Evolutionary conservation across 176 grass and related monocot species (phyloP), one percentile per base, ranked within the genome.

Genomic region (Pharus latifolius): DNA sequence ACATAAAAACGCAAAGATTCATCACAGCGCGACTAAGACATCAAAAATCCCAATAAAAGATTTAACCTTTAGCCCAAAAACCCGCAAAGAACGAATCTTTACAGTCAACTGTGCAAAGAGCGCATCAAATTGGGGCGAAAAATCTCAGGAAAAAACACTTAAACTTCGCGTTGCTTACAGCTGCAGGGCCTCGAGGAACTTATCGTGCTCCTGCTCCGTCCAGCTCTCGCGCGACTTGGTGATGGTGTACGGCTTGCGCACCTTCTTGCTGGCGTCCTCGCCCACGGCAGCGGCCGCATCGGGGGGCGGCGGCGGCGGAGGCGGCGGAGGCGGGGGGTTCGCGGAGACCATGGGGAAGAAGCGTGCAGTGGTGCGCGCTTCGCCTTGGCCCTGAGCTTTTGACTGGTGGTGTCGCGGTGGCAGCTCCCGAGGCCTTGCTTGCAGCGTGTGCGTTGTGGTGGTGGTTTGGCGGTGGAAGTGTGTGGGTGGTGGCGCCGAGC

Each of bases 151-250:
- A 12, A 38, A 58, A 12, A 60, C 17, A 17, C 40, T 59, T 5
- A 2, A 14, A 5, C 7, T 22, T 44, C 20, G 69, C 53, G 13
- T 8, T 52, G 75, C 82, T 92, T 82, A 93, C 90, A 93, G 90
- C 78, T 93, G 90, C 41, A 93, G 86, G 3, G 90, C 90, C 80
- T 93, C 90, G 23, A 93, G 90, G 73, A 93, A 93, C 74, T 93
- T 93, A 57, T 93, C 90, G 65, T 93, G 90, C 79, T 93, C 90
- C 70, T 89, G 90, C 82, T 93, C 90, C 66, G 90, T 93, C 90
- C 90, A 93, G 86, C 85, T 93, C 86, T 93, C 90, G 13, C 90
- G 72, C 15, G 90, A 93, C 79, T 93, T 93, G 35, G 85, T 89
- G 80, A 93, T 93, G 70, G 90, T 93, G 76, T 93, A 93, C 34